These are phyloP conservation scores for Tolypocladium amazonense DNA, from an alignment of 2,329 filamentous ascomycete genomes.

Conservation along the genomic window DNA sequence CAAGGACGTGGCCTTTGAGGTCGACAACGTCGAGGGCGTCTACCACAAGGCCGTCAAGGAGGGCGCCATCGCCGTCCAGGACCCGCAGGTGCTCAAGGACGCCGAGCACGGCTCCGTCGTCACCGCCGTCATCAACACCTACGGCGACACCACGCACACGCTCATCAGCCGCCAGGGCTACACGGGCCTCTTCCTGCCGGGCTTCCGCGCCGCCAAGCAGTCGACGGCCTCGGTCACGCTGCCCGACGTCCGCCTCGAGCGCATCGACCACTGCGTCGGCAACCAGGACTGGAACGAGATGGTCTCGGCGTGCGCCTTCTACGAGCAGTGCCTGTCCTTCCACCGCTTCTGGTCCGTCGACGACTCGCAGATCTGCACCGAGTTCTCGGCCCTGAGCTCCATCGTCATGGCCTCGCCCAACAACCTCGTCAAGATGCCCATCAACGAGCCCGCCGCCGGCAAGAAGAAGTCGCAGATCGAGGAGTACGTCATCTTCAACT, in stretches of 20 bases:
- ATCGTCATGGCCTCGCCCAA: slow-evolving; percentile 85
- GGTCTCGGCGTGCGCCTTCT: slow-evolving; percentile 55
- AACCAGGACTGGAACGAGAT: slow-evolving; percentile 96
- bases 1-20: slow-evolving; percentile 91
- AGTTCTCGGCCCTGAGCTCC: slow-evolving; percentile 79
- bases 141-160: slow-evolving; percentile 92
- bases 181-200: slow-evolving; percentile 69
- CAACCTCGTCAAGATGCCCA: slow-evolving; percentile 91
- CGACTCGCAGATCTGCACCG: slow-evolving; percentile 84
- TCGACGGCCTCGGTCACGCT: slow-evolving; percentile 30
- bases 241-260: slow-evolving; percentile 55
- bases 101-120: slow-evolving; percentile 55
- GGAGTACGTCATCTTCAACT: slow-evolving; percentile 85
- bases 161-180: slow-evolving; percentile 67
- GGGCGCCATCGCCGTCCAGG: slow-evolving; percentile 51
- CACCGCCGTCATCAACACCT: slow-evolving; percentile 76
- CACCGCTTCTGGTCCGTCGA: slow-evolving; percentile 97
- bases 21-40: slow-evolving; percentile 76
- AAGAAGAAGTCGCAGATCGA: slow-evolving; percentile 93
- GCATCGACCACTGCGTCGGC: slow-evolving; percentile 93
- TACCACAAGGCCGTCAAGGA: slow-evolving; percentile 61
- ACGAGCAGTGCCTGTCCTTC: slow-evolving; percentile 83
- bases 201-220: slow-evolving; percentile 51
- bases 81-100: slow-evolving; percentile 44
- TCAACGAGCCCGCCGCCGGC: slow-evolving; percentile 87